Conservation (phyloP, 768 basidiomycete genomes). For the Roridomyces roridus region DNA sequence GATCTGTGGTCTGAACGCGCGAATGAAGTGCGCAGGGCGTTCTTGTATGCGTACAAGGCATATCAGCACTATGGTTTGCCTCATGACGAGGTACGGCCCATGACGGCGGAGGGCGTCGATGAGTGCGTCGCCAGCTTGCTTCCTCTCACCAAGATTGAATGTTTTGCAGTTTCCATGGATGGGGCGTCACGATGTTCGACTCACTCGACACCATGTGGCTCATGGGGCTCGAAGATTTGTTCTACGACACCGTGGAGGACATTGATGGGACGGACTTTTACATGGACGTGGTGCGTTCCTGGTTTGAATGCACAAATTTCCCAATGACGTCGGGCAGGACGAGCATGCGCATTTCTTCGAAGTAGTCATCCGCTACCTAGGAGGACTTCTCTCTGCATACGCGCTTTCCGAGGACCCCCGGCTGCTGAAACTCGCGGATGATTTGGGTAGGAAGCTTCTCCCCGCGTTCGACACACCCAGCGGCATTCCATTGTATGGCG, state of each 20-base stretch:
- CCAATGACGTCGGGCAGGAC: not conserved
- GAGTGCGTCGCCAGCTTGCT: slow-evolving; percentile 49
- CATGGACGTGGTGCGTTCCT: not conserved
- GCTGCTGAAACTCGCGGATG: slow-evolving; percentile 59
- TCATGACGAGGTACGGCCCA: slow-evolving; percentile 62
- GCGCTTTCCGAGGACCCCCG: slow-evolving; percentile 28
- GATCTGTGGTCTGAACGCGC: slow-evolving; percentile 57
- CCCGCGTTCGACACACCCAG: slow-evolving; percentile 62
- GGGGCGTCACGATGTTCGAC: slow-evolving; percentile 78
- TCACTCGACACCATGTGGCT: slow-evolving; percentile 84
- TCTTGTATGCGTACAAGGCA: slow-evolving; percentile 64
- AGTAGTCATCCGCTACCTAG: slow-evolving; percentile 30
- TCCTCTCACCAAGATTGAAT: not conserved
- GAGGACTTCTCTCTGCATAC: slow-evolving; percentile 22
- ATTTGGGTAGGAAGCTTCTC: slow-evolving; percentile 61
- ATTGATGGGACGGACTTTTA: slow-evolving; percentile 35
- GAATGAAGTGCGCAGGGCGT: slow-evolving; percentile 59
- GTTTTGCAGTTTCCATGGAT: slow-evolving; percentile 67
- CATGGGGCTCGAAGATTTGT: slow-evolving; percentile 75
- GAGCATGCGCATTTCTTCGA: slow-evolving; percentile 20
- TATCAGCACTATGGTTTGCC: slow-evolving; percentile 59
- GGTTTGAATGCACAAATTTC: not conserved
- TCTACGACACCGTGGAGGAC: slow-evolving; percentile 60
- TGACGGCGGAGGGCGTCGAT: slow-evolving; percentile 53
- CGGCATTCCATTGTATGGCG: slow-evolving; percentile 61